Percentiles rank a stretch among this genome's conserved stretches.
Conservation (phyloP, 768 basidiomycete species). For the Boletus sp. region DNA sequence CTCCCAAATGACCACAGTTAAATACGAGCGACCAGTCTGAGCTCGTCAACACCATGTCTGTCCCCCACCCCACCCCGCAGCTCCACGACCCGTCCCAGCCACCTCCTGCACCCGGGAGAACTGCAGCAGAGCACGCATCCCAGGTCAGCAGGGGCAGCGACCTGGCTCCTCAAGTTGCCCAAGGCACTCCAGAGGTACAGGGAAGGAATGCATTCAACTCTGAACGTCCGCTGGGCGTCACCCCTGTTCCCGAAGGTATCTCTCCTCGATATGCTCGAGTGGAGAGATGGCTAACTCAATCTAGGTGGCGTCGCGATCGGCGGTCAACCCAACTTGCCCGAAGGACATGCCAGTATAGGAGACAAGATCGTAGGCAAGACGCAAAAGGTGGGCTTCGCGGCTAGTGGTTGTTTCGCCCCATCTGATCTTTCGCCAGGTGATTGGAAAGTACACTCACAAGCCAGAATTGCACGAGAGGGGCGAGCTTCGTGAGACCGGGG, state of each 20-base stretch:
- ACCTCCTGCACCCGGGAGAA: constrained; percentile 35
- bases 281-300: neutral
- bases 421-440: constrained; percentile 33
- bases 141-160: neutral
- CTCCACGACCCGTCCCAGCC: constrained; percentile 47
- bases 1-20: constrained; percentile 2
- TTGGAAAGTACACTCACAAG: constrained; percentile 48
- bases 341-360: constrained; percentile 40
- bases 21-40: constrained; percentile 7
- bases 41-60: constrained; percentile 6
- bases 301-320: constrained; percentile 26
- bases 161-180: neutral
- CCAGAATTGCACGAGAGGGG: constrained; percentile 54
- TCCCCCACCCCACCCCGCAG: constrained; percentile 35
- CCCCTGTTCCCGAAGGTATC: constrained; percentile 35
- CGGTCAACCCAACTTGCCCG: constrained; percentile 19
- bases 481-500: constrained; percentile 50
- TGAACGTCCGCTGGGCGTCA: constrained; percentile 36
- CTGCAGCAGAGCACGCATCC: neutral
- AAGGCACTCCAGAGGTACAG: neutral
- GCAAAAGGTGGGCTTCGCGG: constrained; percentile 41
- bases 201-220: constrained; percentile 28
- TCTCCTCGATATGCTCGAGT: neutral
- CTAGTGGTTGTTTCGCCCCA: neutral
- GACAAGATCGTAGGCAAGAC: constrained; percentile 61